Percentiles rank a stretch among this genome's conserved stretches.
Evolutionary conservation across 306 rosid genomes (phyloP).

Genomic region (Cercis canadensis): DNA sequence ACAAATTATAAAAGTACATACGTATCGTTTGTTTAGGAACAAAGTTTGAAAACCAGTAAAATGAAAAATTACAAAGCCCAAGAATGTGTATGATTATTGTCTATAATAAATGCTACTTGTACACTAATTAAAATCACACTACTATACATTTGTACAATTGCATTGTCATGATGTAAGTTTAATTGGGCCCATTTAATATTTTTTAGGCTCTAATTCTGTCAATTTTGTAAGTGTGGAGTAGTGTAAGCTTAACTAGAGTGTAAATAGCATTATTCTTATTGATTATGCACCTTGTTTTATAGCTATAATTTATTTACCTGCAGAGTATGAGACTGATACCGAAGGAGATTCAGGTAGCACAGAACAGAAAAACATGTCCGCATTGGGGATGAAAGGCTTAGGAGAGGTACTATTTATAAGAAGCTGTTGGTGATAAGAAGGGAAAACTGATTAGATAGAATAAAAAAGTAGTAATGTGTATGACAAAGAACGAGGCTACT

Average conservation of each 20-base stretch:
- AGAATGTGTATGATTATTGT: no score
- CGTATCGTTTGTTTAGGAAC: background rate
- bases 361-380: slow-evolving; percentile 53
- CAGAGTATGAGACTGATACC: slow-evolving; percentile 51
- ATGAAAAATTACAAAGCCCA: no score
- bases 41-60: no score
- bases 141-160: no score
- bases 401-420: slow-evolving; percentile 30
- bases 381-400: slow-evolving; percentile 42
- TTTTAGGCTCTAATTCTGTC: no score
- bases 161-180: no score
- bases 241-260: no score
- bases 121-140: no score
- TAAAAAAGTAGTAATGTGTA: background rate
- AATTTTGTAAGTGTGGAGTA: no score
- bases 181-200: no score
- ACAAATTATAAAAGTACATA: background rate
- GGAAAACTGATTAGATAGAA: slow-evolving; percentile 2
- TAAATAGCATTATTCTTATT: background rate
- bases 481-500: no score
- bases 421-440: slow-evolving; percentile 37
- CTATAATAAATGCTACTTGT: no score
- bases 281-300: background rate
- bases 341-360: slow-evolving; percentile 59
- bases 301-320: slow-evolving; percentile 39